Conservation (phyloP, 345 rosid genomes). For the Gossypium herbaceum region DNA sequence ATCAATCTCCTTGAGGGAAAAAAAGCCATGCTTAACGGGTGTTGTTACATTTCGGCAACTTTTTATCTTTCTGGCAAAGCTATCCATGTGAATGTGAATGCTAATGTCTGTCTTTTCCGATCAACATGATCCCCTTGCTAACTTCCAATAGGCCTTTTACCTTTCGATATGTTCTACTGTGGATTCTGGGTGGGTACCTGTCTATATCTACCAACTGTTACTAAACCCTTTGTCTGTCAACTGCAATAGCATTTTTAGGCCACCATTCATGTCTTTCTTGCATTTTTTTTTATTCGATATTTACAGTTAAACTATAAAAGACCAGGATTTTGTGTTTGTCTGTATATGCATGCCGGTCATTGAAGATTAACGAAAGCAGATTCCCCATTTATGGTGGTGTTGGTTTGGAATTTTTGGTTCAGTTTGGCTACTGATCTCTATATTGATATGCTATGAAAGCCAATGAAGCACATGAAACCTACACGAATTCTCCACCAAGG, state of each 20-base stretch:
- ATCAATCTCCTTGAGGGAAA: no score
- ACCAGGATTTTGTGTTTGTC: not conserved
- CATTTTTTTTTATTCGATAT: not conserved
- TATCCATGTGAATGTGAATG: not conserved
- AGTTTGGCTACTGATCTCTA: not conserved
- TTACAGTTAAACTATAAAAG: not conserved
- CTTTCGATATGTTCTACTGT: not conserved
- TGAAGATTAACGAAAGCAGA: not conserved
- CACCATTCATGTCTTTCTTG: constrained; percentile 8
- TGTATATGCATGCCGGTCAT: not conserved
- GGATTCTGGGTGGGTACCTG: constrained; percentile 15
- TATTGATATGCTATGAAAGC: not conserved
- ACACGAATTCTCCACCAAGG: not conserved
- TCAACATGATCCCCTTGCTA: not conserved
- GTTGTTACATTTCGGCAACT: no score
- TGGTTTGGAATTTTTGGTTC: constrained; percentile 11
- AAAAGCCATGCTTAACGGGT: no score
- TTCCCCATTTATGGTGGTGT: not conserved
- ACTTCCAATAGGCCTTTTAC: not conserved
- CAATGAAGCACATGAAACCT: not conserved
- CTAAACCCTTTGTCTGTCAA: constrained; percentile 24
- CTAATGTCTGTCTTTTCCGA: not conserved
- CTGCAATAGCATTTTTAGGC: constrained; percentile 22
- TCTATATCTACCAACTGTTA: constrained; percentile 26
- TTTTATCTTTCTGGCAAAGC: not conserved